phyloP scores from a whole-genome alignment of 768 basidiomycete species.

The Cystobasidium tubakii region DNA sequence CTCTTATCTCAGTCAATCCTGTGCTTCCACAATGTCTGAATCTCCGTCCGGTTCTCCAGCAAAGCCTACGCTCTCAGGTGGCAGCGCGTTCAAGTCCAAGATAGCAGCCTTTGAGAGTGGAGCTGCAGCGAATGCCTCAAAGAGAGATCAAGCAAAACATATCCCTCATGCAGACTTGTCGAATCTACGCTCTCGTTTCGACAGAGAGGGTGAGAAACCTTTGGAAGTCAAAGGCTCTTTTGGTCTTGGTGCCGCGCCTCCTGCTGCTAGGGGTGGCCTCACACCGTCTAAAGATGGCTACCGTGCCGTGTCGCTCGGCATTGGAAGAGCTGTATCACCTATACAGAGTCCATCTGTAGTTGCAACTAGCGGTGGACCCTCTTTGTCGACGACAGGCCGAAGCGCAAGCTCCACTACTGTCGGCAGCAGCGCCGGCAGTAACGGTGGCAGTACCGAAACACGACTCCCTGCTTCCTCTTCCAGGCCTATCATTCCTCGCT shows the following conservation, averaged over 20 bases:
- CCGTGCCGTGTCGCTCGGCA: conserved; percentile 29
- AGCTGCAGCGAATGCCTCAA: conserved; percentile 17
- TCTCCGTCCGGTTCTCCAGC: conserved; percentile 7
- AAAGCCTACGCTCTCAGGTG: background rate
- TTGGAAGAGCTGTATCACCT: conserved; percentile 17
- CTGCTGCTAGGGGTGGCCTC: background rate
- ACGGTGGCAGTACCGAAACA: background rate
- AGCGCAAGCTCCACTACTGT: background rate
- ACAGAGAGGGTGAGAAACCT: conserved; percentile 21
- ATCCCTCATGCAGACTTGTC: conserved; percentile 14
- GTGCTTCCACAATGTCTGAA: background rate
- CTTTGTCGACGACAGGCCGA: background rate
- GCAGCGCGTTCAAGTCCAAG: background rate
- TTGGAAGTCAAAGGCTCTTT: conserved; percentile 5
- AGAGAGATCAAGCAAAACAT: background rate
- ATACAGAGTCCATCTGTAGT: conserved; percentile 23
- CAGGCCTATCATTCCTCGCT: background rate
- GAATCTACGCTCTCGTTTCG: conserved; percentile 24
- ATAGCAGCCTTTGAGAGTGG: conserved; percentile 29
- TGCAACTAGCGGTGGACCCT: background rate
- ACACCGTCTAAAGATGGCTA: background rate
- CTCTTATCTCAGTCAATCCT: no score
- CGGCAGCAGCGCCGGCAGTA: background rate
- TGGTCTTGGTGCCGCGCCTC: conserved; percentile 18
- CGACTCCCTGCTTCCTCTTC: conserved; percentile 10